Conservation (phyloP, 306 rosid species). For the Canavalia ensiformis region DNA sequence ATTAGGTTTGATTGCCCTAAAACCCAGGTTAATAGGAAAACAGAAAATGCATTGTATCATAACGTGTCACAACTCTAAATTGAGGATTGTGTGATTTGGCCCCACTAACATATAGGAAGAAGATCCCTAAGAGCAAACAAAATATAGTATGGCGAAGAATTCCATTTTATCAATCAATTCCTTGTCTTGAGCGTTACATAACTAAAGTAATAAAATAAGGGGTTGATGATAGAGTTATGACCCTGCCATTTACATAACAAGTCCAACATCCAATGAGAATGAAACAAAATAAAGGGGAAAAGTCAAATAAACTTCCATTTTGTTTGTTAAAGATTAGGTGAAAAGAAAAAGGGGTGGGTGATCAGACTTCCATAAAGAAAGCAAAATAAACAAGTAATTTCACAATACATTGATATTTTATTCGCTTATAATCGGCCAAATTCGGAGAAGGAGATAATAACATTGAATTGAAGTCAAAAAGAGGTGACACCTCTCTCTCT, state of each 20-base stretch:
- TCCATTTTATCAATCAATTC: conserved; percentile 32
- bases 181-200: conserved; percentile 50
- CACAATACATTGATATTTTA: conserved; percentile 32
- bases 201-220: conserved; percentile 35
- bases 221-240: conserved; percentile 38
- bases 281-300: not conserved
- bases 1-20: conserved; percentile 18
- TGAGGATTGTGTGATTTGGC: conserved; percentile 40
- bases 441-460: conserved; percentile 38
- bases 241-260: conserved; percentile 41
- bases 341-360: conserved; percentile 64
- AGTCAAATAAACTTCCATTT: conserved; percentile 49
- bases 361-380: conserved; percentile 54
- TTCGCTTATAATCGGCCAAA: conserved; percentile 43
- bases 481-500: not conserved
- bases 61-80: conserved; percentile 1
- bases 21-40: not conserved
- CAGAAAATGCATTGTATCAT: conserved; percentile 3
- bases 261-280: conserved; percentile 46
- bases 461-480: conserved; percentile 52
- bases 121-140: conserved; percentile 36
- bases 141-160: conserved; percentile 26
- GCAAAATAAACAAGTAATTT: not conserved
- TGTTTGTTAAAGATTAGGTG: conserved; percentile 61
- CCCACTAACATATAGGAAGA: conserved; percentile 42